Evolutionary conservation across 2,329 filamentous ascomycete genomes (phyloP).

Genomic region (Aspergillus versicolor): DNA sequence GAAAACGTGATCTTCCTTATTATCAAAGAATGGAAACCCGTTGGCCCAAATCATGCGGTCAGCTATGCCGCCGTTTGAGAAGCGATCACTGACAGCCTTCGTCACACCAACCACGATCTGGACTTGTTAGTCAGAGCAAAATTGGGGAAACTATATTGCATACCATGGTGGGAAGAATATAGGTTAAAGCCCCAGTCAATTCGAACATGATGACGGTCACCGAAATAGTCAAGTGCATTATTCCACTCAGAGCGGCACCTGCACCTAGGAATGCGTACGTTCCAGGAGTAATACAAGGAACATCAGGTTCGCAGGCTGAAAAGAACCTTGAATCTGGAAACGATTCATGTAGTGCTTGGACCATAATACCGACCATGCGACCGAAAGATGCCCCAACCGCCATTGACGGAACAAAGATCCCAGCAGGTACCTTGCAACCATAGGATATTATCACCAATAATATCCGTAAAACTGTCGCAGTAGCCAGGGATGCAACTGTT

Average conservation of each 20-base stretch:
- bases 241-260: constrained; percentile 85
- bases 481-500: constrained; percentile 73
- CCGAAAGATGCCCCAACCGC: constrained; percentile 94
- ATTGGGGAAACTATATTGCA: constrained; percentile 16
- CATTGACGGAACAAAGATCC: constrained; percentile 98
- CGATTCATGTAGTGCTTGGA: constrained; percentile 82
- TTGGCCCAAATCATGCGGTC: constrained; percentile 99
- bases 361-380: constrained; percentile 88
- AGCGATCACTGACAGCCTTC: constrained; percentile 85
- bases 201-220: constrained; percentile 99
- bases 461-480: constrained; percentile 78
- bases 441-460: constrained; percentile 93
- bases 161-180: constrained; percentile 93
- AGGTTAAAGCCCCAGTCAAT: constrained; percentile 92
- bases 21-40: constrained; percentile 93
- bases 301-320: constrained; percentile 81
- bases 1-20: constrained; percentile 96
- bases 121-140: constrained; percentile 4
- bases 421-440: constrained; percentile 94
- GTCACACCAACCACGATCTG: constrained; percentile 93
- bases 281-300: constrained; percentile 93
- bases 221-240: constrained; percentile 97
- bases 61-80: constrained; percentile 94
- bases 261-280: constrained; percentile 96
- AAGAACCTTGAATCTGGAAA: constrained; percentile 85